Evolutionary conservation across 2,329 filamentous ascomycete species (phyloP).

Genomic region (Fusarium ambrosium): DNA sequence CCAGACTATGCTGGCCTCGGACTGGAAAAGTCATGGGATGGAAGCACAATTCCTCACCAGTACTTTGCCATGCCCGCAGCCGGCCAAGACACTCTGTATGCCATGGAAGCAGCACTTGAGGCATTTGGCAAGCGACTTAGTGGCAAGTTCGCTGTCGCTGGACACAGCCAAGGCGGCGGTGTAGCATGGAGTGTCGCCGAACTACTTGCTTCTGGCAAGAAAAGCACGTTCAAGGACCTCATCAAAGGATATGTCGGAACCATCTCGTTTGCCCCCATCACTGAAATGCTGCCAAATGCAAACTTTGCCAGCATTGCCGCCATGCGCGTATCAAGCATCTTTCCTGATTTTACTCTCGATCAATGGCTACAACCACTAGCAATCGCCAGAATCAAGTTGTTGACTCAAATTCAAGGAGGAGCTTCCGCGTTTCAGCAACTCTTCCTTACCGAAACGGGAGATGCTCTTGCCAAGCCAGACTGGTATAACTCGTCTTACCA

Average conservation of each 20-base stretch:
- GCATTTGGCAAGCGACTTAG: conserved; percentile 54
- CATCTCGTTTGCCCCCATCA: conserved; percentile 24
- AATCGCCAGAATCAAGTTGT: conserved; percentile 9
- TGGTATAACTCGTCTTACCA: conserved; percentile 17
- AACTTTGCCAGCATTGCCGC: conserved; percentile 1
- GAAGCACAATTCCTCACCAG: conserved; percentile 54
- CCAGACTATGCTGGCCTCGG: conserved; percentile 62
- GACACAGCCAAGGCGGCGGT: conserved; percentile 62
- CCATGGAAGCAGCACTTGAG: conserved; percentile 56
- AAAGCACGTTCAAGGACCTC: neutral
- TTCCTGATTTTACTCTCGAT: conserved; percentile 21
- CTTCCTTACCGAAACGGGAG: neutral
- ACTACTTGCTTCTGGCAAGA: conserved; percentile 43
- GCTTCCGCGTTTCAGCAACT: conserved; percentile 4
- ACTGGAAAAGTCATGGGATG: conserved; percentile 51
- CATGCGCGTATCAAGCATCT: conserved; percentile 5
- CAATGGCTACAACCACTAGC: conserved; percentile 33
- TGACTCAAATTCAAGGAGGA: conserved; percentile 15
- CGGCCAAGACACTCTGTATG: conserved; percentile 59
- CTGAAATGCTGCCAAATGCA: neutral
- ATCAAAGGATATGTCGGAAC: conserved; percentile 24
- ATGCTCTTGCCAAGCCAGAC: neutral
- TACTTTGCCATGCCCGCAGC: conserved; percentile 54
- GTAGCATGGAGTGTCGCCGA: conserved; percentile 54
- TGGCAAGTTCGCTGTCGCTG: conserved; percentile 58